Conservation (phyloP, 345 rosid species). For the Cardamine occulta region DNA sequence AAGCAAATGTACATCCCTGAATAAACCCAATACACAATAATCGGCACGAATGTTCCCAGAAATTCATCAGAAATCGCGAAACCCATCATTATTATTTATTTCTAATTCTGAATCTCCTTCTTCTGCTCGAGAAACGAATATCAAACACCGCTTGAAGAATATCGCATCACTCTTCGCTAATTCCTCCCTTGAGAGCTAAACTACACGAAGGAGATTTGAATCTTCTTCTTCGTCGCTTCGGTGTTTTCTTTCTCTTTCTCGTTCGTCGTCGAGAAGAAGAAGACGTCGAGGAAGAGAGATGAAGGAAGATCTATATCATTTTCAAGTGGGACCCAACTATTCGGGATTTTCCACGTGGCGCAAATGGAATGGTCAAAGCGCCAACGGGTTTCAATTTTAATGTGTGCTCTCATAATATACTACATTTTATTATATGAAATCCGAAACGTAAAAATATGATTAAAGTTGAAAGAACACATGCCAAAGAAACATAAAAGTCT, state of each 20-base stretch:
- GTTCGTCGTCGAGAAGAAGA: slow-evolving; percentile 18
- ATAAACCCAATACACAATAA: slow-evolving; percentile 80
- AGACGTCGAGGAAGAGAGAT: slow-evolving; percentile 20
- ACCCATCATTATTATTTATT: slow-evolving; percentile 42
- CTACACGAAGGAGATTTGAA: slow-evolving; percentile 32
- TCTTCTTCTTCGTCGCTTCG: slow-evolving; percentile 33
- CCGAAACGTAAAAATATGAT: neutral
- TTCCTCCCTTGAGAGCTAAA: neutral
- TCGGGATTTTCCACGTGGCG: slow-evolving; percentile 29
- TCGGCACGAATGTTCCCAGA: slow-evolving; percentile 78
- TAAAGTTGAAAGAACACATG: slow-evolving; percentile 24
- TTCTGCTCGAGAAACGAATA: neutral
- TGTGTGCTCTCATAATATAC: neutral
- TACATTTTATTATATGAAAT: neutral
- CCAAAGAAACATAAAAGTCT: neutral
- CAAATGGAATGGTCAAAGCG: slow-evolving; percentile 1
- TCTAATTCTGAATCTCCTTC: neutral
- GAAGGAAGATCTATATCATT: slow-evolving; percentile 19
- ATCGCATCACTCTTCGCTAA: slow-evolving; percentile 35
- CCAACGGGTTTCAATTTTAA: slow-evolving; percentile 31
- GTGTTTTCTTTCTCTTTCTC: slow-evolving; percentile 3
- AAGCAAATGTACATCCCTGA: slow-evolving; percentile 68
- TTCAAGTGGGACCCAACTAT: slow-evolving; percentile 30
- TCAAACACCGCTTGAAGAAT: slow-evolving; percentile 34
- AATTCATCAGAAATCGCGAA: slow-evolving; percentile 70